Evolutionary conservation across 2,329 filamentous ascomycete genomes (phyloP).

Genomic region (Fusarium brachygibbosum): DNA sequence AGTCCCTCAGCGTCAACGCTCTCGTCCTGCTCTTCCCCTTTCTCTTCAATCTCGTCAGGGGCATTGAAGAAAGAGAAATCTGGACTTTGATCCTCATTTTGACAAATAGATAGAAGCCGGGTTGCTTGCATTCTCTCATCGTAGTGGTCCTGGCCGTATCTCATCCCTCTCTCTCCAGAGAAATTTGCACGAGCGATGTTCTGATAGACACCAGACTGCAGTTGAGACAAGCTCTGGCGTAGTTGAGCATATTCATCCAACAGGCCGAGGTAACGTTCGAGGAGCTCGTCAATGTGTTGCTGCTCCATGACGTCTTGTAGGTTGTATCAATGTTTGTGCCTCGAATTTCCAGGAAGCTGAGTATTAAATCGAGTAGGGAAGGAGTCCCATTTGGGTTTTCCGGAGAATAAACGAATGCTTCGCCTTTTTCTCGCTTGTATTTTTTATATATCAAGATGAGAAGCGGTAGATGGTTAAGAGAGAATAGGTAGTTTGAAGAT

Average conservation of each 20-base stretch:
- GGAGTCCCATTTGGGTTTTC: not conserved
- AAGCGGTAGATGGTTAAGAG: slow-evolving; percentile 1
- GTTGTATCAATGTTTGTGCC: not conserved
- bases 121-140: slow-evolving; percentile 79
- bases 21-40: slow-evolving; percentile 5
- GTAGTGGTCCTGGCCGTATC: slow-evolving; percentile 78
- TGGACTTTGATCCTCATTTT: slow-evolving; percentile 28
- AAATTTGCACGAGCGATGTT: slow-evolving; percentile 82
- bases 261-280: slow-evolving; percentile 74
- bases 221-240: slow-evolving; percentile 64
- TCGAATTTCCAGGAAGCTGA: no score
- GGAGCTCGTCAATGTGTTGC: slow-evolving; percentile 70
- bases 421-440: no score
- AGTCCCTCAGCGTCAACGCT: not conserved
- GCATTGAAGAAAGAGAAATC: slow-evolving; percentile 38
- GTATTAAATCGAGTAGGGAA: not conserved
- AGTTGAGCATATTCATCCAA: slow-evolving; percentile 76
- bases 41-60: slow-evolving; percentile 17
- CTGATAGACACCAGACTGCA: slow-evolving; percentile 69
- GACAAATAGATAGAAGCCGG: slow-evolving; percentile 56
- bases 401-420: not conserved
- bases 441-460: not conserved
- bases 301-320: slow-evolving; percentile 45
- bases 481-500: slow-evolving; percentile 5
- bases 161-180: slow-evolving; percentile 70